A percentile compares a stretch with the other conserved stretches of the same genome.
Evolutionary conservation across 352 stramenopile genomes (phyloP).

Genomic region (Pythium aquatile): DNA sequence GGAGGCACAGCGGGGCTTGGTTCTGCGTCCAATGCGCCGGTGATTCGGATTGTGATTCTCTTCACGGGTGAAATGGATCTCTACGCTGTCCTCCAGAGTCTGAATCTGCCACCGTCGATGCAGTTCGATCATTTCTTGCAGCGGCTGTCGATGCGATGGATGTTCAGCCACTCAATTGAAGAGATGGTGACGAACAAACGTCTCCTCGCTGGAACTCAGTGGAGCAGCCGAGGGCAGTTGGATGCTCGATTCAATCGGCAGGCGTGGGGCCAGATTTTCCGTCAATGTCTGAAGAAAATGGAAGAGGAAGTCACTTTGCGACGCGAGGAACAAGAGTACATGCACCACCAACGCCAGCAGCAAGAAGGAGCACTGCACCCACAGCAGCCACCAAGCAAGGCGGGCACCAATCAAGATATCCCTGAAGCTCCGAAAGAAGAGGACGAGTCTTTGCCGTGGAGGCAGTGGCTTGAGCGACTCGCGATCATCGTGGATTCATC

Average conservation of each 20-base stretch:
- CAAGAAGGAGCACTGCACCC: slow-evolving; percentile 20
- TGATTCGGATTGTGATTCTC: slow-evolving; percentile 68
- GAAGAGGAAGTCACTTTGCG: slow-evolving; percentile 31
- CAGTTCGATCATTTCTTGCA: slow-evolving; percentile 60
- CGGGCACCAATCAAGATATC: not conserved
- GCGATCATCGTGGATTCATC: slow-evolving; percentile 34
- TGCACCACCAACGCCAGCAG: slow-evolving; percentile 30
- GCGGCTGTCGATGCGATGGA: slow-evolving; percentile 39
- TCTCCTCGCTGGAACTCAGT: slow-evolving; percentile 47
- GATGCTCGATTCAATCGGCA: slow-evolving; percentile 57
- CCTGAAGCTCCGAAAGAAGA: not conserved
- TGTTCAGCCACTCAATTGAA: slow-evolving; percentile 56
- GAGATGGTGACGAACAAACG: slow-evolving; percentile 63
- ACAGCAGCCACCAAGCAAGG: slow-evolving; percentile 2
- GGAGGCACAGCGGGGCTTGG: slow-evolving; percentile 12
- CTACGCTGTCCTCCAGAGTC: slow-evolving; percentile 58
- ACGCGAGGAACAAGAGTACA: slow-evolving; percentile 36
- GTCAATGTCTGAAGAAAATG: slow-evolving; percentile 45
- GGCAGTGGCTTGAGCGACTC: slow-evolving; percentile 26
- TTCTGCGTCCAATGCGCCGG: slow-evolving; percentile 10
- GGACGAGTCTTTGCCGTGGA: not conserved
- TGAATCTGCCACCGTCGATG: slow-evolving; percentile 52
- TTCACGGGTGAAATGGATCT: slow-evolving; percentile 59
- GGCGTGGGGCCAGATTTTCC: slow-evolving; percentile 49
- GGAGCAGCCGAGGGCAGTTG: slow-evolving; percentile 48